These are phyloP conservation scores for Solanum sitiens DNA, from an alignment of 257 asterid species.

Conservation along the genomic window DNA sequence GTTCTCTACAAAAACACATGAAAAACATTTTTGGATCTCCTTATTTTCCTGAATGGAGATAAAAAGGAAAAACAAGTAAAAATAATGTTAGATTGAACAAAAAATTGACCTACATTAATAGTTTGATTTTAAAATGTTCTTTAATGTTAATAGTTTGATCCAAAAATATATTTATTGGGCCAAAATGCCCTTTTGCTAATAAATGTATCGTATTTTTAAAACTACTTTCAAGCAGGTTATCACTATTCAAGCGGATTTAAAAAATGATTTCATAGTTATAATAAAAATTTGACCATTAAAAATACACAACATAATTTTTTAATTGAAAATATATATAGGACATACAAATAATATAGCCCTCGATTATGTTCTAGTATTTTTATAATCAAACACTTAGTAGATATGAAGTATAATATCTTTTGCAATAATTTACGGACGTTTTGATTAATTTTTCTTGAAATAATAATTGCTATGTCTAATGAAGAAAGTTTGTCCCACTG, in stretches of 20 bases:
- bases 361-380: too few relatives aligned
- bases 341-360: not conserved
- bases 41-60: not conserved
- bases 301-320: not conserved
- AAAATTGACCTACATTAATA: too few relatives aligned
- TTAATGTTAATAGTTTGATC: too few relatives aligned
- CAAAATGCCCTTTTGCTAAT: not conserved
- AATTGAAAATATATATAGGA: too few relatives aligned
- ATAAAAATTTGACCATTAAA: not conserved
- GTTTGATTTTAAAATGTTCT: not conserved
- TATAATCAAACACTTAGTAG: too few relatives aligned
- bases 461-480: not conserved
- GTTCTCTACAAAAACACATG: not conserved
- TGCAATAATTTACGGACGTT: not conserved
- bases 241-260: not conserved
- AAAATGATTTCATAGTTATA: not conserved
- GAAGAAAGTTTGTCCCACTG: not conserved
- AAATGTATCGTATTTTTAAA: too few relatives aligned
- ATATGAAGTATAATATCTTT: not conserved
- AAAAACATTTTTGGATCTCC: not conserved
- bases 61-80: not conserved
- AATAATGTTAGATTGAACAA: too few relatives aligned
- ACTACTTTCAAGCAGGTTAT: not conserved
- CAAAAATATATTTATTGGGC: not conserved
- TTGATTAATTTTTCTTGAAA: not conserved